Base-by-base conservation (phyloP, 1,139 yeast genomes). In the Yamadazyma pseudoaaseri region DNA sequence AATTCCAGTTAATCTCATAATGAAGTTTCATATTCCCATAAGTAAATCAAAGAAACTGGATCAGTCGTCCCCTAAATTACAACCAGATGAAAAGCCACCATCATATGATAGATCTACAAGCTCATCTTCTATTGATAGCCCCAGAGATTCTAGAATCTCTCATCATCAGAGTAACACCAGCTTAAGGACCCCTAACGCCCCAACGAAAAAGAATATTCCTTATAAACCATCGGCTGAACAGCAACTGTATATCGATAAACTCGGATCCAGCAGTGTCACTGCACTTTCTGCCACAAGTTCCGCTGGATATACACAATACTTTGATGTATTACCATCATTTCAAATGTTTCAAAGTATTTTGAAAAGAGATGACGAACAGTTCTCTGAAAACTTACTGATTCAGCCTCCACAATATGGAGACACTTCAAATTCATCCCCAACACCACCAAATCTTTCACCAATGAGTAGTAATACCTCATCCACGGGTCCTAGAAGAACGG, bases 301-400 rank as follows among this genome's bases (percentile, higher is more conserved):
- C 2, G 49, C 58, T 24, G 50, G 68, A 2, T 69, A 63, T 26
- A 68, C 73, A 0, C 73, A 68, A 38, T 69, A 67, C 44, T 70
- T 69, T 44, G 83, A 79, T 47, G 69, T 79, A 3, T 53, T 79
- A 29, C 85, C 85, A 1, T 76, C 83, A 2, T 79, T 79, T 49
- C 82, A 77, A 44, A 76, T 79, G 81, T 77, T 73, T 45, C 79
- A 73, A 44, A 66, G 76, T 17, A 65, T 79, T 37, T 61, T 78
- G 39, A 72, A 71, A 38, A 49, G 81, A 36, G 71, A 69, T 41
- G 71, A 66, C 37, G 47, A 48, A 24, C 75, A 70, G 43, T 70
- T 70, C 38, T 54, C 49, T 34, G 76, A 70, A 39, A 60, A 65
- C 37, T 49, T 62, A 15, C 45, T 55, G 13, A 59, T 59, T 0